Base-by-base conservation (phyloP, 2,329 filamentous ascomycete genomes). In the Aureobasidium sp. region DNA sequence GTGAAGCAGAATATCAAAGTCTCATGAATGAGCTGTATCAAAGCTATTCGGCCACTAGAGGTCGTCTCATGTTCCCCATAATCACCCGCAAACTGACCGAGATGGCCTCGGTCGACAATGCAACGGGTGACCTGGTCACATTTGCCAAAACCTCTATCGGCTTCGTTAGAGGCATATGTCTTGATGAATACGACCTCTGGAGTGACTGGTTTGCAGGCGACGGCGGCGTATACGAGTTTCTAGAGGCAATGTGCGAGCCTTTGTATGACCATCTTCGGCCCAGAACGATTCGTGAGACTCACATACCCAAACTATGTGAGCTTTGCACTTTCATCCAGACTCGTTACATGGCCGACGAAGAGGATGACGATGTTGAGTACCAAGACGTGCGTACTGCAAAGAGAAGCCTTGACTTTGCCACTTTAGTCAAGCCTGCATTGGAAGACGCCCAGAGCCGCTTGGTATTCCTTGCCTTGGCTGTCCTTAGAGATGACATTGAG, bases 121-220 rank as follows among this genome's bases (percentile, higher is more conserved):
- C 79, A 11, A 78, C 77, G 1, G 79, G 79, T 51, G 81, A 85
- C 59, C 69, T 85, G n/a, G 77, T 85, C 11, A 70, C 78, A 0
- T 85, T 85, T 66, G 80, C 83, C 14, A 75, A 81, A 47, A 77
- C 77, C 41, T 80, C 79, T 58, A 83, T 85, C 55, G 79, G 80
- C 63, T 85, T 84, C 59, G 76, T 84, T 52, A 78, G 81, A 48
- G 80, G 79, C 3, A 77, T 85, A 14, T 85, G 82, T 58, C 69
- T 83, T 51, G 83, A 86, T 58, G 83, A 86, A 63, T 83, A 81
- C 62, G 81, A 84, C 50, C 68, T 86, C 6, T 86, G 81, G 81
- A 73, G 74, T 4, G 79, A 84, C 63, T 84, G 80, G 81, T 83
- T 85, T 56, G 78, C 81, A 56, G 79, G 77, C 3, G 78, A 84